phyloP scores from a whole-genome alignment of 805 yeast species.

The Pichia cephalocereana region DNA sequence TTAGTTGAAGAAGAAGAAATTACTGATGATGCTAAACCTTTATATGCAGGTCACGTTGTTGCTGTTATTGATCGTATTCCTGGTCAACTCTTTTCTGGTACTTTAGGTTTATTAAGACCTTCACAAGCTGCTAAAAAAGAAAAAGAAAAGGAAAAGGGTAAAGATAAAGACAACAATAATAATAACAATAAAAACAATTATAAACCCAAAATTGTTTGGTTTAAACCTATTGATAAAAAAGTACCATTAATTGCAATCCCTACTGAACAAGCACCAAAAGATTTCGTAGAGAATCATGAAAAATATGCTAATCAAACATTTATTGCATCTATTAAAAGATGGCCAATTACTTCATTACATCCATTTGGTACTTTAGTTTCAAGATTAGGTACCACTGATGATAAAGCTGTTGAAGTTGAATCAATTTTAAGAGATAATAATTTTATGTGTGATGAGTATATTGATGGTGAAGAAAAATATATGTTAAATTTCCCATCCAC shows the following conservation, averaged over 20 bases:
- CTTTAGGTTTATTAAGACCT: constrained; percentile 87
- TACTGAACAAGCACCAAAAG: constrained; percentile 94
- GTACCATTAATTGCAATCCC: constrained; percentile 98
- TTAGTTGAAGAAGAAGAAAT: constrained; percentile 94
- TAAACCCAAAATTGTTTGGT: constrained; percentile 96
- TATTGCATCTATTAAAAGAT: constrained; percentile 92
- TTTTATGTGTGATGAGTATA: constrained; percentile 72
- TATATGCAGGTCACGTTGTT: constrained; percentile 96
- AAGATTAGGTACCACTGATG: constrained; percentile 74
- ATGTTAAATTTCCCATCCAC: constrained; percentile 32
- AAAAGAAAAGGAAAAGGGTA: constrained; percentile 25
- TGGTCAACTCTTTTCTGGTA: constrained; percentile 92
- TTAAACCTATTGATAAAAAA: constrained; percentile 95
- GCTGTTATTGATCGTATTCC: constrained; percentile 97
- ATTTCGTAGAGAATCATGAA: constrained; percentile 88
- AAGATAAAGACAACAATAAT: constrained; percentile 10
- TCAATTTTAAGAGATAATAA: constrained; percentile 84
- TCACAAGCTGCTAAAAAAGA: constrained; percentile 81
- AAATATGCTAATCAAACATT: constrained; percentile 72
- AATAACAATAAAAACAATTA: constrained; percentile 13
- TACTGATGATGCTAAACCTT: constrained; percentile 83
- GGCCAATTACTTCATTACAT: constrained; percentile 98
- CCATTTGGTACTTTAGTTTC: constrained; percentile 94
- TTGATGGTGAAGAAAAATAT: constrained; percentile 31
- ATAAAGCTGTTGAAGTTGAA: constrained; percentile 69